Conservation (phyloP, 495 filamentous ascomycete genomes). For the Neurospora pannonica region DNA sequence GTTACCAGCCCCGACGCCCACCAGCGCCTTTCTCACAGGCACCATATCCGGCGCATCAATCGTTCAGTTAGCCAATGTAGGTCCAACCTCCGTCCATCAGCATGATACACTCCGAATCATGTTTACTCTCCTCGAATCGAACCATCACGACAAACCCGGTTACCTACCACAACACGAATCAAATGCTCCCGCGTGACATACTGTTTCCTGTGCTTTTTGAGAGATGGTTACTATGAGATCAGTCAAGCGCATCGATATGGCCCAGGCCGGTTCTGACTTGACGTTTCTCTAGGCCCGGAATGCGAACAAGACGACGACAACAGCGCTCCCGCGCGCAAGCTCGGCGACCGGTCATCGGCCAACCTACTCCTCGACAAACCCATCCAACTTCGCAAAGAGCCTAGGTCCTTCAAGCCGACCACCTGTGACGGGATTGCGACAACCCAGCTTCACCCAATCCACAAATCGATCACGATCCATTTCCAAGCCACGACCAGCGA, state of each 20-base stretch:
- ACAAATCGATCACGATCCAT: conserved; percentile 29
- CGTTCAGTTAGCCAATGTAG: conserved; percentile 8
- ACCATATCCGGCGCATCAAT: conserved; percentile 18
- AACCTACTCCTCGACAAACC: conserved; percentile 21
- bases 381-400: conserved; percentile 43
- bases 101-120: not conserved
- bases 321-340: not conserved
- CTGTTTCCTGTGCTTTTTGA: not conserved
- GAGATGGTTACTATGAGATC: not conserved
- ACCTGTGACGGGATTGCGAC: conserved; percentile 32
- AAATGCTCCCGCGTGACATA: not conserved
- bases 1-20: conserved; percentile 5
- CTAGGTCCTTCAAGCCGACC: conserved; percentile 45
- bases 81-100: not conserved
- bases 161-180: not conserved
- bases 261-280: not conserved
- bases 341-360: not conserved
- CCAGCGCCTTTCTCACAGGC: not conserved
- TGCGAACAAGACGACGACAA: not conserved
- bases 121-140: not conserved
- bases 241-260: not conserved
- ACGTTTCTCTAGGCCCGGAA: not conserved
- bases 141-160: not conserved
- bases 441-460: conserved; percentile 36
- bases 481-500: conserved; percentile 44